Evolutionary conservation across 2,329 filamentous ascomycete species (phyloP), one percentile per base, ranked within the genome.

Genomic region (Neofusicoccum kwambonambiense): DNA sequence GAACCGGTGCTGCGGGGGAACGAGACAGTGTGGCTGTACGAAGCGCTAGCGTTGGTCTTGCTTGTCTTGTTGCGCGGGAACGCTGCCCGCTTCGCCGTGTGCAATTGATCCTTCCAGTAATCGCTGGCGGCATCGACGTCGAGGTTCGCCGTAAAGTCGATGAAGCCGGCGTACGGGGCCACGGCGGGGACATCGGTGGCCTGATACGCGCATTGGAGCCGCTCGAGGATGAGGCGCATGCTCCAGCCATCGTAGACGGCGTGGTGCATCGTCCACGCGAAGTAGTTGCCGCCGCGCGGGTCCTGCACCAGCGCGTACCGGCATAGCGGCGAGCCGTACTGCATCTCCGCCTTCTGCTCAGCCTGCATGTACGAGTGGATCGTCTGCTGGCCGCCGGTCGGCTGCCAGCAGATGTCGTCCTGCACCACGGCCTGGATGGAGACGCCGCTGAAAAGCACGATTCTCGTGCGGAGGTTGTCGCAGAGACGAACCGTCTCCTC

Each of bases 391-490:
- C 19, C 19, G 27, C 35, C 31, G 13, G 27, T 39, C 2, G 9
- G 4, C 37, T 42, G 41, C 54, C 35, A 75, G 19, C 66, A 35
- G 1, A 69, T 65, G 9, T 62, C 63, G 19, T 72, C 70, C 19
- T 68, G 68, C 17, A 75, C 51, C 1, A 75, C 74, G 34, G 75
- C 71, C 56, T 76, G 74, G 4, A 76, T 15, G 57, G 17, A 73
- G 74, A 56, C 66, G 68, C 17, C 71, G 64, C 19, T 74, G 71
- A 15, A 70, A 71, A 50, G 72, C 71, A 76, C 68, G 39, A 76
- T 70, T 4, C 82, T 77, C 35, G 83, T 84, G 22, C 83, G 76
- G 6, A 85, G 72, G 41, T 83, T 82, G 31, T 80, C 76, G 52
- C 80, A 73, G 27, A 78, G 73, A 3, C 75, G 69, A n/a, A 81